A percentile compares a stretch with the other conserved stretches of the same genome.
These are phyloP conservation scores for Waltiozyma sp. DNA, from an alignment of 1,139 yeast species.

Conservation along the genomic window DNA sequence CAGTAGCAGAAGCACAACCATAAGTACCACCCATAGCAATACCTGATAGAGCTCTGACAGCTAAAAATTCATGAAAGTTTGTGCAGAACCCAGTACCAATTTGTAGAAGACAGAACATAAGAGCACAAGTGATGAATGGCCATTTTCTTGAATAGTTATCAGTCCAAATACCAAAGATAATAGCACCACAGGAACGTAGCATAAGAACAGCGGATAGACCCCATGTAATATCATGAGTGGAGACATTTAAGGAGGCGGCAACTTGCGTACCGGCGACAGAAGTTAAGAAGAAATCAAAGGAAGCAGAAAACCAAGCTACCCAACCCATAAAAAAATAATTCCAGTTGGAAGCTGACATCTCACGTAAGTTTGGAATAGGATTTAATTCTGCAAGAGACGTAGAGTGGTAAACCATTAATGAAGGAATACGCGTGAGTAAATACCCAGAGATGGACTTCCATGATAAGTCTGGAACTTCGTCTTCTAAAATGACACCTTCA, in stretches of 20 bases:
- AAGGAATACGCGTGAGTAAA: slow-evolving; percentile 18
- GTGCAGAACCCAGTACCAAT: slow-evolving; percentile 44
- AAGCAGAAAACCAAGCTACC: slow-evolving; percentile 41
- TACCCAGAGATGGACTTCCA: slow-evolving; percentile 15
- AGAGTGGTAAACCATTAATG: slow-evolving; percentile 19
- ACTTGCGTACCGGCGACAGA: slow-evolving; percentile 34
- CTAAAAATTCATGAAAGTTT: slow-evolving; percentile 39
- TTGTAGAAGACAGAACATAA: slow-evolving; percentile 35
- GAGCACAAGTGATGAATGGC: slow-evolving; percentile 36
- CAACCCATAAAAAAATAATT: slow-evolving; percentile 35
- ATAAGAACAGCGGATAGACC: slow-evolving; percentile 48
- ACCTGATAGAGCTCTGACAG: slow-evolving; percentile 39
- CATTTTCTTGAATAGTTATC: slow-evolving; percentile 46
- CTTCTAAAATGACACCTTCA: slow-evolving; percentile 9
- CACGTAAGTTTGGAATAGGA: slow-evolving; percentile 25
- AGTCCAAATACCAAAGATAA: slow-evolving; percentile 41
- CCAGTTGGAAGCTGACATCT: slow-evolving; percentile 28
- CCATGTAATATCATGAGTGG: slow-evolving; percentile 40
- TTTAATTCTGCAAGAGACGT: slow-evolving; percentile 18
- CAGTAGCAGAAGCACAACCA: slow-evolving; percentile 36
- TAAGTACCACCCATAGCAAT: slow-evolving; percentile 43
- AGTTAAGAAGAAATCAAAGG: slow-evolving; percentile 45
- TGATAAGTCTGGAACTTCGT: slow-evolving; percentile 20
- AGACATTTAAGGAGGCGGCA: slow-evolving; percentile 30
- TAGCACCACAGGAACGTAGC: slow-evolving; percentile 50